Evolutionary conservation across 192 early-diverging fungal species (phyloP).

Genomic region (Podila clonocystis): DNA sequence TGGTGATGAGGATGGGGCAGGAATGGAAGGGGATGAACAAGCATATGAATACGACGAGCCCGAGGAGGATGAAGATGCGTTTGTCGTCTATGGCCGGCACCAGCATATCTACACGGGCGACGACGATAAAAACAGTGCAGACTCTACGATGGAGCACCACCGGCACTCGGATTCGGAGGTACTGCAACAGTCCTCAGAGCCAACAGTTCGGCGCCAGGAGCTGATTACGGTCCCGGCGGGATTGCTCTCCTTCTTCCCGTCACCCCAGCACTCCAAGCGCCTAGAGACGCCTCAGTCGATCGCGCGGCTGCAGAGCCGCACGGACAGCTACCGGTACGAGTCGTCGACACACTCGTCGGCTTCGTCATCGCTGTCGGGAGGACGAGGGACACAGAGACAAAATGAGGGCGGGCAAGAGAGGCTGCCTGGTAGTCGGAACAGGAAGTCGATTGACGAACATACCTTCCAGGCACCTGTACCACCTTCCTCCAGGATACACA

Average conservation of each 20-base stretch:
- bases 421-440: constrained; percentile 2
- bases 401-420: neutral
- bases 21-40: neutral
- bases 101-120: constrained; percentile 33
- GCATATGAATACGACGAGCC: neutral
- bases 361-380: constrained; percentile 13
- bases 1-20: neutral
- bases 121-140: neutral
- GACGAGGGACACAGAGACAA: neutral
- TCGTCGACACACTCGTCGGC: constrained; percentile 9
- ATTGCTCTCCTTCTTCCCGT: constrained; percentile 41
- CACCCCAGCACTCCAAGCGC: constrained; percentile 29
- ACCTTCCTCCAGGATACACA: neutral
- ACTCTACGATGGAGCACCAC: neutral
- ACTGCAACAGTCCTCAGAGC: neutral
- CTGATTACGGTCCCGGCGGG: constrained; percentile 38
- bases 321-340: neutral
- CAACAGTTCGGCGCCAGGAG: constrained; percentile 23
- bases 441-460: constrained; percentile 10
- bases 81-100: constrained; percentile 29
- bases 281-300: constrained; percentile 47
- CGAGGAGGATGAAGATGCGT: neutral
- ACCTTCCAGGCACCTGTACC: constrained; percentile 28
- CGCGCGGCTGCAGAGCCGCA: constrained; percentile 23
- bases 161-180: no score